Conservation (phyloP, 768 basidiomycete species). For the Tulasnella sp. region DNA sequence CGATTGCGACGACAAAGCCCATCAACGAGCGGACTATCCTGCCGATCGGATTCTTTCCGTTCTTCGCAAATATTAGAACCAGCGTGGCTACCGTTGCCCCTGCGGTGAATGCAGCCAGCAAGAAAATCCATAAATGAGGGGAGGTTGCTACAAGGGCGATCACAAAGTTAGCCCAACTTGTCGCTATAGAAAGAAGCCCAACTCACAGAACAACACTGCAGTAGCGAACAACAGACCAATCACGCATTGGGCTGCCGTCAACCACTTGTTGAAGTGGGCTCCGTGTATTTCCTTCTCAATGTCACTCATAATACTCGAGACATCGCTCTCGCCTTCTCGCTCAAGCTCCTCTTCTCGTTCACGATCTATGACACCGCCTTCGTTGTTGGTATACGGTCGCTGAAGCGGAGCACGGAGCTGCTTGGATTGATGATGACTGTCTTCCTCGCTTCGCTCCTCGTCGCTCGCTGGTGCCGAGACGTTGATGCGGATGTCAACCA, state of each 20-base stretch:
- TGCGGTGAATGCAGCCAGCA: slow-evolving; percentile 11
- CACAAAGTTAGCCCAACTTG: neutral
- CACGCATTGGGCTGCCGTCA: slow-evolving; percentile 76
- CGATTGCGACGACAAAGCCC: slow-evolving; percentile 83
- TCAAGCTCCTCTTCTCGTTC: slow-evolving; percentile 15
- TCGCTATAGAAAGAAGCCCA: neutral
- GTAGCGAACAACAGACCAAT: slow-evolving; percentile 74
- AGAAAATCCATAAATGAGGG: slow-evolving; percentile 14
- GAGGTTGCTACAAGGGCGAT: neutral
- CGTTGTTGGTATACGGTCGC: neutral
- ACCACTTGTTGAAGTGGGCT: slow-evolving; percentile 61
- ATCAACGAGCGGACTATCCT: slow-evolving; percentile 73
- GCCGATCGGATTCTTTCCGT: slow-evolving; percentile 49
- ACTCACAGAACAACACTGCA: slow-evolving; percentile 68
- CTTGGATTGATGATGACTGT: slow-evolving; percentile 1
- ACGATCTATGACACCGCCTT: neutral
- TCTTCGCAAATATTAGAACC: slow-evolving; percentile 31
- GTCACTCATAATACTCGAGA: slow-evolving; percentile 39
- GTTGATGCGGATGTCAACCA: slow-evolving; percentile 50
- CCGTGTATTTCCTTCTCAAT: slow-evolving; percentile 60
- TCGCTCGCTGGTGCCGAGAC: slow-evolving; percentile 36
- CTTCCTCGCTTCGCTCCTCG: slow-evolving; percentile 19
- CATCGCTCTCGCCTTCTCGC: slow-evolving; percentile 24
- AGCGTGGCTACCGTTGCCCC: slow-evolving; percentile 22
- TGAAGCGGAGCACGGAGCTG: neutral